A percentile compares a stretch with the other conserved stretches of the same genome.
These are phyloP conservation scores for Emergomyces orientalis DNA, from an alignment of 2,329 filamentous ascomycete species.

Conservation along the genomic window DNA sequence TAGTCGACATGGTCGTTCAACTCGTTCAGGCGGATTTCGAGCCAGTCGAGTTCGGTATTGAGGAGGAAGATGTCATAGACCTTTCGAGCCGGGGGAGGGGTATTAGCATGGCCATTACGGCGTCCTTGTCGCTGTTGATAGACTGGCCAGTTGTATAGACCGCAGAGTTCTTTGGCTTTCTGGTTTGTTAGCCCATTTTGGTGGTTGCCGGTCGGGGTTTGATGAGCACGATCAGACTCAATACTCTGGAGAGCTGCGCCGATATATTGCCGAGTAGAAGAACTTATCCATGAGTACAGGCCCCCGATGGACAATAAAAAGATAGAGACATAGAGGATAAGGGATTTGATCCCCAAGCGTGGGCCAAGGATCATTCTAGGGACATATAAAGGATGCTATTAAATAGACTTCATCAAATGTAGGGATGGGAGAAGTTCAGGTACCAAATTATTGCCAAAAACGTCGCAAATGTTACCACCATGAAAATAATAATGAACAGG, in stretches of 20 bases:
- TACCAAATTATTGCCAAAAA: neutral
- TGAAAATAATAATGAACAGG: no score
- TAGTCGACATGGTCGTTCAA: constrained; percentile 53
- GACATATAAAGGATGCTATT: neutral
- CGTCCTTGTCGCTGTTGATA: neutral
- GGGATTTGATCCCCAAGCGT: neutral
- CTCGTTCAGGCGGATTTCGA: constrained; percentile 54
- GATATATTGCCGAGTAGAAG: neutral
- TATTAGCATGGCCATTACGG: neutral
- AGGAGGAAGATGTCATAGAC: constrained; percentile 55
- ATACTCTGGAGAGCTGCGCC: neutral
- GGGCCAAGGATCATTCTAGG: neutral
- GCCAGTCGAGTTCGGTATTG: constrained; percentile 55
- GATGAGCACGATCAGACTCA: neutral
- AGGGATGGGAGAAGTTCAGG: neutral
- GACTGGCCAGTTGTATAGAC: neutral
- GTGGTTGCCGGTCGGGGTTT: neutral
- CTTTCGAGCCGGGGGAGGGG: constrained; percentile 32
- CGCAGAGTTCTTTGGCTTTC: constrained; percentile 2
- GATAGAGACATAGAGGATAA: neutral
- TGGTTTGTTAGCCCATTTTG: neutral
- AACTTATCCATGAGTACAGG: neutral
- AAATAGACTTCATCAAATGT: neutral
- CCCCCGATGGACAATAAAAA: neutral
- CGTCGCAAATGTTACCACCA: no score